These are phyloP conservation scores for Penicillium sumatraense DNA, from an alignment of 2,329 filamentous ascomycete species.

Conservation along the genomic window DNA sequence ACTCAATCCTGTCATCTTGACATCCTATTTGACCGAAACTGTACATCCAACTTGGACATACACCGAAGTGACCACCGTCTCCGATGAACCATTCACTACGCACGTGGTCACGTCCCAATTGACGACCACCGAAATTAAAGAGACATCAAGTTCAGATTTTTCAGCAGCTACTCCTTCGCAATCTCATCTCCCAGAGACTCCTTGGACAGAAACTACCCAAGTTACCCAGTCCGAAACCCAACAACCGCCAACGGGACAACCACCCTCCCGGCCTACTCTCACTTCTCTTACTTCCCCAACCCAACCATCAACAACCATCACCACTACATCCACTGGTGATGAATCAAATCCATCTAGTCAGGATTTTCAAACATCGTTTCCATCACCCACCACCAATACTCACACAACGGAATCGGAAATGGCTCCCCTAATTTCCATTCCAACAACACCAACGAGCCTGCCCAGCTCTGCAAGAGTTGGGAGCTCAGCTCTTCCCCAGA, in stretches of 20 bases:
- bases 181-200: neutral
- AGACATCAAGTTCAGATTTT: neutral
- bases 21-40: conserved; percentile 18
- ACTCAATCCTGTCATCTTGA: conserved; percentile 4
- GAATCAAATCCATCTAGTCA: no score
- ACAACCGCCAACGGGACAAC: neutral
- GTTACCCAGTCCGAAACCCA: neutral
- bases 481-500: no score
- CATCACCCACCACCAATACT: no score
- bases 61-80: conserved; percentile 11
- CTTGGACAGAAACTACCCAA: neutral
- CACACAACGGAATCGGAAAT: no score
- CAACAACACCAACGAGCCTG: neutral
- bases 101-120: neutral
- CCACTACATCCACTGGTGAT: no score
- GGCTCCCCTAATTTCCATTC: no score
- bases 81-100: neutral
- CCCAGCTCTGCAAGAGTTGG: neutral
- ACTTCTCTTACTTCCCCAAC: neutral
- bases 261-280: neutral
- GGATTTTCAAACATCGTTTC: no score
- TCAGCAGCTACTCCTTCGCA: neutral
- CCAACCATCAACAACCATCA: neutral
- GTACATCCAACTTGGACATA: conserved; percentile 8
- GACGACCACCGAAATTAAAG: neutral